These are phyloP conservation scores for Westerdykella ornata DNA, from an alignment of 2,329 filamentous ascomycete genomes.

Conservation along the genomic window DNA sequence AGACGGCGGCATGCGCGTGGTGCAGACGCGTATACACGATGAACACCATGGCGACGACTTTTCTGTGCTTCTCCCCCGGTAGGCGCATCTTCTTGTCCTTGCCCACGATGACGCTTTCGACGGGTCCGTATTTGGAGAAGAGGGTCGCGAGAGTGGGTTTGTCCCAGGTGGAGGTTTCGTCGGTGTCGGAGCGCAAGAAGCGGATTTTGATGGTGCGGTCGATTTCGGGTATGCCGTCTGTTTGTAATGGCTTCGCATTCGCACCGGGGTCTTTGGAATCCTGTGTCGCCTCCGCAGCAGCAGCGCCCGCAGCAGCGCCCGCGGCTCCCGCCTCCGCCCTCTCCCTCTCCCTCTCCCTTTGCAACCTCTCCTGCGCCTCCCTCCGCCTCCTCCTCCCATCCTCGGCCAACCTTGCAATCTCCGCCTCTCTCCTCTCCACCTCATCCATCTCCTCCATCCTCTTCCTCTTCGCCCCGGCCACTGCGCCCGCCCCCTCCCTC, in stretches of 20 bases:
- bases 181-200: constrained; percentile 45
- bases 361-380: constrained; percentile 48
- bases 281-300: not conserved
- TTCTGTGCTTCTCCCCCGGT: constrained; percentile 47
- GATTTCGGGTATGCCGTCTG: constrained; percentile 41
- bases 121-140: constrained; percentile 51
- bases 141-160: constrained; percentile 42
- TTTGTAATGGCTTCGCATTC: constrained; percentile 23
- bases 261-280: constrained; percentile 6
- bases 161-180: constrained; percentile 38
- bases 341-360: constrained; percentile 49
- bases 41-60: constrained; percentile 47
- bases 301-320: no score
- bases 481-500: constrained; percentile 38
- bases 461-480: constrained; percentile 36
- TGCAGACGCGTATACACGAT: constrained; percentile 54
- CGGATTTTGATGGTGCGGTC: constrained; percentile 54
- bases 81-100: constrained; percentile 51
- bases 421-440: constrained; percentile 54
- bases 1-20: constrained; percentile 51
- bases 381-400: constrained; percentile 50
- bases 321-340: constrained; percentile 31
- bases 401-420: constrained; percentile 42
- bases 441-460: constrained; percentile 41
- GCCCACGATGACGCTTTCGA: constrained; percentile 50